These are phyloP conservation scores for Rhizopogon vinicolor DNA, from an alignment of 768 basidiomycete species.

Conservation along the genomic window DNA sequence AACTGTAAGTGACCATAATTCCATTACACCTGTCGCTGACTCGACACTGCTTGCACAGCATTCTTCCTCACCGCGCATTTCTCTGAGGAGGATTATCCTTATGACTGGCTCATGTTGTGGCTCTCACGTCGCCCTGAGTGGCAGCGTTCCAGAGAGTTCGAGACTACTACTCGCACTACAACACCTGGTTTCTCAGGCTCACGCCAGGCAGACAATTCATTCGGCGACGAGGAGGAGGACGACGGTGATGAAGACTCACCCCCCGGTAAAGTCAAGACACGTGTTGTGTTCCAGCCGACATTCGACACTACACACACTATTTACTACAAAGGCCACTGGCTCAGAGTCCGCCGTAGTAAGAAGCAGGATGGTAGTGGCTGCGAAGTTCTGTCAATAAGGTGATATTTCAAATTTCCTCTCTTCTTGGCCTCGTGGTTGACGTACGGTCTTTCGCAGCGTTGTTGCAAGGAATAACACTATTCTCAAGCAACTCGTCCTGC, in stretches of 20 bases:
- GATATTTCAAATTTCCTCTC: slow-evolving; percentile 15
- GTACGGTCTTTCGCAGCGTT: slow-evolving; percentile 43
- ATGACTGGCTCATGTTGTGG: slow-evolving; percentile 92
- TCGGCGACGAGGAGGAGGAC: slow-evolving; percentile 42
- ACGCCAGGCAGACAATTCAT: slow-evolving; percentile 48
- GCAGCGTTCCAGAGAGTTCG: slow-evolving; percentile 87
- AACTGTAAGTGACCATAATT: slow-evolving; percentile 56
- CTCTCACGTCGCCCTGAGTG: slow-evolving; percentile 81
- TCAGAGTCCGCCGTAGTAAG: slow-evolving; percentile 66
- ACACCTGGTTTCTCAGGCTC: slow-evolving; percentile 51
- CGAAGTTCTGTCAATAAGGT: slow-evolving; percentile 78
- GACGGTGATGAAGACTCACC: slow-evolving; percentile 44
- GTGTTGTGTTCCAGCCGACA: slow-evolving; percentile 86
- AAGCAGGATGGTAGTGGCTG: slow-evolving; percentile 66
- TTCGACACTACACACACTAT: slow-evolving; percentile 87
- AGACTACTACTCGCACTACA: slow-evolving; percentile 76
- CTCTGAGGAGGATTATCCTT: slow-evolving; percentile 86
- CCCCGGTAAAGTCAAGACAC: slow-evolving; percentile 66
- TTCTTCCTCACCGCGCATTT: slow-evolving; percentile 91
- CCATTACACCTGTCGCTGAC: slow-evolving; percentile 1
- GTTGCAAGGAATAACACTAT: slow-evolving; percentile 81
- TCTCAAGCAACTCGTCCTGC: slow-evolving; percentile 83
- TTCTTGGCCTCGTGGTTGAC: slow-evolving; percentile 4
- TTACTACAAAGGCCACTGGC: slow-evolving; percentile 81
- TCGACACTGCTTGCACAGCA: slow-evolving; percentile 33